Percentiles rank a stretch among this genome's conserved stretches.
These are phyloP conservation scores for Metarhizium album DNA, from an alignment of 2,329 filamentous ascomycete genomes.

Conservation along the genomic window DNA sequence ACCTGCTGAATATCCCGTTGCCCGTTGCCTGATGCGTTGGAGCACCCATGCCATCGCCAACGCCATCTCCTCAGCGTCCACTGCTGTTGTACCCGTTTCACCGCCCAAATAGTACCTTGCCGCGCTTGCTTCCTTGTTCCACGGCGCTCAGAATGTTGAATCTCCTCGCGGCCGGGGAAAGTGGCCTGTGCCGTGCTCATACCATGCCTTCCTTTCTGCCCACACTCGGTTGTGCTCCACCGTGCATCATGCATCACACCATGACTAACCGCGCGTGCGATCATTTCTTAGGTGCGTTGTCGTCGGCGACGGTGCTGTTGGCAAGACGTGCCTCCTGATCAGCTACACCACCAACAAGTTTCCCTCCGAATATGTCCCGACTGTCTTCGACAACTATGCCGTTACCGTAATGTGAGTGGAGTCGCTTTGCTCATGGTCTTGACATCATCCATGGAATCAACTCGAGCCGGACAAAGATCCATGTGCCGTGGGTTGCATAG, in stretches of 20 bases:
- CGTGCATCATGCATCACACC: background rate
- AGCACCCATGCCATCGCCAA: background rate
- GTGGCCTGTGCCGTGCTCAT: background rate
- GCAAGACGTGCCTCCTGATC: slow-evolving; percentile 98
- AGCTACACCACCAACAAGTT: slow-evolving; percentile 99
- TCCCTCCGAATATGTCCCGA: slow-evolving; percentile 98
- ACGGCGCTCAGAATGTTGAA: background rate
- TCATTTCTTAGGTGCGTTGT: slow-evolving; percentile 70
- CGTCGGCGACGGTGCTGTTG: slow-evolving; percentile 97
- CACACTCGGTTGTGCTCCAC: background rate
- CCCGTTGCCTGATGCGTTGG: background rate
- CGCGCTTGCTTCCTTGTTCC: background rate
- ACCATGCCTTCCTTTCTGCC: background rate
- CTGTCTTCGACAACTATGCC: slow-evolving; percentile 99
- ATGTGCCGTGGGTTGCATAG: background rate
- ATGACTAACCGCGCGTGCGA: slow-evolving; percentile 12
- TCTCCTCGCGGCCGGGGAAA: background rate
- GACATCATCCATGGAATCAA: background rate
- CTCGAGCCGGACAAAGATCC: background rate
- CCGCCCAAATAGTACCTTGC: background rate
- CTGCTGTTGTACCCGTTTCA: background rate
- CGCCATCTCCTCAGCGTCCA: background rate
- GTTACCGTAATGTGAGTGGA: slow-evolving; percentile 94
- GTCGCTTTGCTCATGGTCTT: slow-evolving; percentile 2
- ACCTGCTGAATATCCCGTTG: too few species aligned